Base-by-base conservation (phyloP, 208 protist genomes). In the Leishmania major region DNA sequence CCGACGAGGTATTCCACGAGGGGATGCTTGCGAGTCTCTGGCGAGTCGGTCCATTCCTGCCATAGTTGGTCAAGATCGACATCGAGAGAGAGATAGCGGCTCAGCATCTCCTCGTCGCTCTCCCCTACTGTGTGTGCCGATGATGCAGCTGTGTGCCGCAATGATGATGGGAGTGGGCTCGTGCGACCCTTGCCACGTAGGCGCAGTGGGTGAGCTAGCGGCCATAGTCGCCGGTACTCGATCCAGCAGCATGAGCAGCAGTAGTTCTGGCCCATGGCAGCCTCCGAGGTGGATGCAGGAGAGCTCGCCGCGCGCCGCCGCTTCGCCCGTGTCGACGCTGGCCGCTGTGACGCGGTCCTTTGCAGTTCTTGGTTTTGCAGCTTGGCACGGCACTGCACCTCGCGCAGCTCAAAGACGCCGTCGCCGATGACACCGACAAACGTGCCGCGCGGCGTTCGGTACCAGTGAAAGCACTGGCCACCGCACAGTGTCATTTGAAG, bases 381-480 rank as follows among this genome's bases (percentile, higher is more conserved):
- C 64, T 64, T 80, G 13, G 69, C 45, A 6, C 49, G 40, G 7
- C 71, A 75, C 28, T 62, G 55, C n/a, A 79, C 60, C 62, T 85
- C 69, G 19, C 86, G 87, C 17, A 96, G 79, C 64, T 96, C 93
- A 69, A 88, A 94, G 10, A 87, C 91, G 25, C 66, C 60, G 35
- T 85, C 66, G 25, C 80, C 57, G 2, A 96, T 75, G 37, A 87
- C 84, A 28, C 93, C 93, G 25, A 95, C 80, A 77, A 84, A 96
- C 0, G 89, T 93, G 62, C 74, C 62, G 17, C 88, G 73, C 25
- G 80, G 78, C 17, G 90, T 94, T 17, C 35, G 83, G 31, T 86
- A 76, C 92, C 93, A 96, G 60, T 90, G 93, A 60, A 96, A 96
- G 81, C 93, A 96, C 78, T 96, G 93, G 0, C 93, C 93, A 35